phyloP scores from a whole-genome alignment of 2,329 filamentous ascomycete species.

The Teratosphaeria destructans region DNA sequence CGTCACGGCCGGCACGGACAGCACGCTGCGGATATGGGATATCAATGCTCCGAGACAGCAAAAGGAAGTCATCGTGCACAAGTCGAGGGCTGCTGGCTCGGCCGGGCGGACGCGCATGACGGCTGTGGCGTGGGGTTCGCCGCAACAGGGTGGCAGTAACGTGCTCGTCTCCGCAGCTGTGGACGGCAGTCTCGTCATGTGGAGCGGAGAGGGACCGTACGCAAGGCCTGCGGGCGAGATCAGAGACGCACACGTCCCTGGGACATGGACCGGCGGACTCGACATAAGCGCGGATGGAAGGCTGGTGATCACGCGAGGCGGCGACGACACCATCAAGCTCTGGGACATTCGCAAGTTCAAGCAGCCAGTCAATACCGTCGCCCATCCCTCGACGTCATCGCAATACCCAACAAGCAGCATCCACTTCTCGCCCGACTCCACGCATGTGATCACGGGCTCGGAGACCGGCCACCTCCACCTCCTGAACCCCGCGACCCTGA shows the following conservation, averaged over 20 bases:
- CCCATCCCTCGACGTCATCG: constrained; percentile 71
- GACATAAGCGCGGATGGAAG: constrained; percentile 86
- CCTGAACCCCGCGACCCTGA: constrained; percentile 82
- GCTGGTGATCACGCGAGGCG: constrained; percentile 80
- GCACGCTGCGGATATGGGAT: constrained; percentile 94
- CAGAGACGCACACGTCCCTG: constrained; percentile 65
- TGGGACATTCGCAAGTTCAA: constrained; percentile 98
- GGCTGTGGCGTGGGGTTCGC: constrained; percentile 73
- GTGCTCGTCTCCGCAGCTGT: constrained; percentile 72
- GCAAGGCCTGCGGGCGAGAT: constrained; percentile 74
- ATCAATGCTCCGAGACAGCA: constrained; percentile 76
- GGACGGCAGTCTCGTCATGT: constrained; percentile 87
- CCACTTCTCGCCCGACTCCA: constrained; percentile 72
- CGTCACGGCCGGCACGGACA: constrained; percentile 87
- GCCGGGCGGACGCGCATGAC: constrained; percentile 92
- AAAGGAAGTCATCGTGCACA: constrained; percentile 90
- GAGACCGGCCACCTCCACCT: constrained; percentile 80
- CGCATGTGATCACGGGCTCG: constrained; percentile 82
- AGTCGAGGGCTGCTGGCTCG: constrained; percentile 77
- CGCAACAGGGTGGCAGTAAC: constrained; percentile 65
- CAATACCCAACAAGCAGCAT: constrained; percentile 81
- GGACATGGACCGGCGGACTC: constrained; percentile 85
- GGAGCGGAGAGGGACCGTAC: constrained; percentile 79
- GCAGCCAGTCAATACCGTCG: constrained; percentile 66
- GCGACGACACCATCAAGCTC: constrained; percentile 85